Evolutionary conservation across 164 flowering plant genomes (phyloP).

Genomic region (Nymphaea colorata): DNA sequence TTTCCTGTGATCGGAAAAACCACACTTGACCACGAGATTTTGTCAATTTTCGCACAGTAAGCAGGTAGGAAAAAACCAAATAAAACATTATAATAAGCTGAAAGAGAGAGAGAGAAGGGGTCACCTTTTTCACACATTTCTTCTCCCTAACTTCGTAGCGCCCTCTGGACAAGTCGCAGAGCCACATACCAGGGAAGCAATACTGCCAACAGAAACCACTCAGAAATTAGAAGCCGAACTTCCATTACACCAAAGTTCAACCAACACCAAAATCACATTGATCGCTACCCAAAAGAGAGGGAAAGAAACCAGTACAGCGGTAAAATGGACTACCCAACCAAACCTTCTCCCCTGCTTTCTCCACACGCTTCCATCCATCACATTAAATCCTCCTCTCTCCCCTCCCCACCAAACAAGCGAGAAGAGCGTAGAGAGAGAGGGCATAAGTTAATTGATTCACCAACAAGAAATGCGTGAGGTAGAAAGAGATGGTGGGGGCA

Average conservation of each 20-base stretch:
- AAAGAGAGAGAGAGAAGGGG: not conserved
- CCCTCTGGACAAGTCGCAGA: conserved; percentile 53
- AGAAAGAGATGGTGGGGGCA: too few relatives aligned
- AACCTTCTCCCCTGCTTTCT: too few relatives aligned
- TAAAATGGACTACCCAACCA: too few relatives aligned
- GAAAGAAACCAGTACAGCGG: too few relatives aligned
- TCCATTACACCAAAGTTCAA: not conserved
- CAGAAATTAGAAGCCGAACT: not conserved
- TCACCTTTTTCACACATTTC: conserved; percentile 72
- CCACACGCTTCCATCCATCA: too few relatives aligned
- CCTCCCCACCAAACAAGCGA: too few relatives aligned
- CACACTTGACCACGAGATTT: too few relatives aligned
- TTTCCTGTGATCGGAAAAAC: too few relatives aligned
- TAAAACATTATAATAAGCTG: not conserved
- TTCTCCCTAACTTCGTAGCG: conserved; percentile 84
- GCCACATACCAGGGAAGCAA: conserved; percentile 62
- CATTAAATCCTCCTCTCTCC: too few relatives aligned
- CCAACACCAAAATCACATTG: not conserved
- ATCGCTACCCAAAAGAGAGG: not conserved
- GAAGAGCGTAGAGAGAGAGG: too few relatives aligned
- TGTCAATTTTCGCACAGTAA: not conserved
- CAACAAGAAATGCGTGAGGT: too few relatives aligned
- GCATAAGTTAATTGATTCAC: too few relatives aligned
- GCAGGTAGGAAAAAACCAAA: not conserved
- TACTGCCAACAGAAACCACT: conserved; percentile 12